These are phyloP conservation scores for Haplographium delicatum DNA, from an alignment of 495 filamentous ascomycete species.

Conservation along the genomic window DNA sequence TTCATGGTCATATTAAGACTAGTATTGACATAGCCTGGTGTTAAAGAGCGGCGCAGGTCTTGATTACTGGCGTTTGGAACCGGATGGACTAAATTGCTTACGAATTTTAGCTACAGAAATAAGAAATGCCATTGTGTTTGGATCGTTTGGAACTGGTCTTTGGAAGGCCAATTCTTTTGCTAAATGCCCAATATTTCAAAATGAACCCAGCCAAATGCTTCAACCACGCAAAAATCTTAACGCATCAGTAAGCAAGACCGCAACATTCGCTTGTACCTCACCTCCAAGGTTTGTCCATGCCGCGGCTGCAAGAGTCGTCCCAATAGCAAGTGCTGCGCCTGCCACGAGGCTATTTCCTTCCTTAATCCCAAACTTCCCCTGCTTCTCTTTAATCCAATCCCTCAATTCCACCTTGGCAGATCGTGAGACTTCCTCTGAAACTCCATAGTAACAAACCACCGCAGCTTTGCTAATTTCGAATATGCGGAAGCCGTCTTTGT, in stretches of 20 bases:
- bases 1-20: too few species aligned
- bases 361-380: not conserved
- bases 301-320: not conserved
- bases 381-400: conserved; percentile 3
- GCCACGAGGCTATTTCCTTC: not conserved
- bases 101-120: conserved; percentile 5
- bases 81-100: conserved; percentile 5
- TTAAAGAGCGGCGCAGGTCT: conserved; percentile 7
- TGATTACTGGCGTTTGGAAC: conserved; percentile 8
- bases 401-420: conserved; percentile 1
- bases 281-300: too few species aligned
- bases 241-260: too few species aligned
- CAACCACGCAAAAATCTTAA: too few species aligned
- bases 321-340: not conserved
- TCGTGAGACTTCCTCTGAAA: too few species aligned
- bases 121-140: not conserved
- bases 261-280: too few species aligned
- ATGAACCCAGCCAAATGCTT: too few species aligned
- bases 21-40: too few species aligned
- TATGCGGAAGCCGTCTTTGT: conserved; percentile 16
- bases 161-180: too few species aligned
- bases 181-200: too few species aligned
- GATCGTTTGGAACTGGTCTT: not conserved
- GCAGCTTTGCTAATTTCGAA: conserved; percentile 15
- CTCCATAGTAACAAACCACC: conserved; percentile 15